Conservation (phyloP, 2,329 filamentous ascomycete genomes). For the Phaeosphaeriaceae sp. region DNA sequence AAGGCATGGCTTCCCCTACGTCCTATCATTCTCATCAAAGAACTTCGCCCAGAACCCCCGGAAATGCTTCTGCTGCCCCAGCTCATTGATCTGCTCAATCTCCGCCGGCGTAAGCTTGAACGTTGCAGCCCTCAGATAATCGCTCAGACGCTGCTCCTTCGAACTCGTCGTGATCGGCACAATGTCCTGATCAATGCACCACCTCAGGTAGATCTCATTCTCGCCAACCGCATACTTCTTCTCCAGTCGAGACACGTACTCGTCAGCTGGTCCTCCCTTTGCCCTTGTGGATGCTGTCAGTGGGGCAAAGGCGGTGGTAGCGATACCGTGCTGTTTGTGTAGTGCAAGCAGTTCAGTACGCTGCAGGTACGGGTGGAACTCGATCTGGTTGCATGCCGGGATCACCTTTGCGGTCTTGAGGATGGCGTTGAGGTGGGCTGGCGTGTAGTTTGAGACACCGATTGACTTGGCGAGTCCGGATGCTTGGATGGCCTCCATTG, state of each 20-base stretch:
- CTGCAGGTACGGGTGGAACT: constrained; percentile 74
- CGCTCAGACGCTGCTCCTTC: constrained; percentile 66
- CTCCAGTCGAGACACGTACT: constrained; percentile 59
- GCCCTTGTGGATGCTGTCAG: constrained; percentile 62
- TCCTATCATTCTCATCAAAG: constrained; percentile 62
- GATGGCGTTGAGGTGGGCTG: constrained; percentile 62
- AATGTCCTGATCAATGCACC: constrained; percentile 68
- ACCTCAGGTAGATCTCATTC: constrained; percentile 65
- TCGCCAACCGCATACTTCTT: constrained; percentile 68
- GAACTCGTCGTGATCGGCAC: constrained; percentile 67
- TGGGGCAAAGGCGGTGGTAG: constrained; percentile 57
- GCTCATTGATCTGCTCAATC: constrained; percentile 56
- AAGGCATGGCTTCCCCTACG: constrained; percentile 31
- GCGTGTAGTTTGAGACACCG: constrained; percentile 68
- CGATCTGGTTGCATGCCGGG: constrained; percentile 73
- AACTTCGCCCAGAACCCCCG: constrained; percentile 66
- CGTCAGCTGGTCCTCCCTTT: constrained; percentile 63
- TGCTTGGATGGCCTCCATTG: constrained; percentile 66
- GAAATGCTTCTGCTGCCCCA: constrained; percentile 68
- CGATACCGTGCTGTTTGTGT: constrained; percentile 58
- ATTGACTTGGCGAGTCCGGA: constrained; percentile 67
- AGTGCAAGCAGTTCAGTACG: constrained; percentile 65
- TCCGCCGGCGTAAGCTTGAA: constrained; percentile 68
- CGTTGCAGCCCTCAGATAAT: constrained; percentile 63
- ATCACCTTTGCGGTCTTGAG: constrained; percentile 61